These are phyloP conservation scores for Calonectria pseudoturangicola DNA, from an alignment of 2,329 filamentous ascomycete genomes.

Conservation along the genomic window DNA sequence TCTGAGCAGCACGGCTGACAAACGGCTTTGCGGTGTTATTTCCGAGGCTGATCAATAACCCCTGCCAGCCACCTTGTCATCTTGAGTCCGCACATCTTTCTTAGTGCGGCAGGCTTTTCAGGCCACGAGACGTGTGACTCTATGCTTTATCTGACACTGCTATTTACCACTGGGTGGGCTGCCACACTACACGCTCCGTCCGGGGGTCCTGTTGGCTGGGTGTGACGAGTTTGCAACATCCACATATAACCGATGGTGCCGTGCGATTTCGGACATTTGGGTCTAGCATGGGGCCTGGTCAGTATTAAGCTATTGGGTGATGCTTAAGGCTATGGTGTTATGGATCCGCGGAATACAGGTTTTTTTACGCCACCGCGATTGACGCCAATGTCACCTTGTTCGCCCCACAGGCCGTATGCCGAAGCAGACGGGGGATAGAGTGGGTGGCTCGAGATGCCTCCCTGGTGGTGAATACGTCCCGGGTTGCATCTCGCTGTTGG, in stretches of 20 bases:
- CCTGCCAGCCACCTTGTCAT: constrained; percentile 20
- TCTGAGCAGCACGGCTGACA: constrained; percentile 25
- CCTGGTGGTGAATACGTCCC: neutral
- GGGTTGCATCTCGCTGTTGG: neutral
- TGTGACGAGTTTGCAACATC: constrained; percentile 4
- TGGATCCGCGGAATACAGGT: neutral
- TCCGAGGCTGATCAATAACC: constrained; percentile 14
- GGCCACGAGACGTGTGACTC: constrained; percentile 31
- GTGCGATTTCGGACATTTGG: constrained; percentile 1
- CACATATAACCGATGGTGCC: constrained; percentile 29
- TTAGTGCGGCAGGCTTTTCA: neutral
- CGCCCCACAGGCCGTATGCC: neutral
- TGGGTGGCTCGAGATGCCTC: neutral
- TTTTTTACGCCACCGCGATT: constrained; percentile 1
- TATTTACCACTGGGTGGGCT: constrained; percentile 1
- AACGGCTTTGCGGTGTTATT: constrained; percentile 22
- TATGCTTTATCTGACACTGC: constrained; percentile 6
- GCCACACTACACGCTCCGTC: neutral
- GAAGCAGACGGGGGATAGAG: neutral
- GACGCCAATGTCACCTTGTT: constrained; percentile 7
- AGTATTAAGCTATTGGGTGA: neutral
- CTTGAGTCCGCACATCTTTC: neutral
- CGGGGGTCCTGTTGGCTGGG: constrained; percentile 16
- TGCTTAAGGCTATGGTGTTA: neutral
- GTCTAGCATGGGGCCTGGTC: neutral